Evolutionary conservation across 139 green algal species (phyloP).

Genomic region (Pleodorina starrii): DNA sequence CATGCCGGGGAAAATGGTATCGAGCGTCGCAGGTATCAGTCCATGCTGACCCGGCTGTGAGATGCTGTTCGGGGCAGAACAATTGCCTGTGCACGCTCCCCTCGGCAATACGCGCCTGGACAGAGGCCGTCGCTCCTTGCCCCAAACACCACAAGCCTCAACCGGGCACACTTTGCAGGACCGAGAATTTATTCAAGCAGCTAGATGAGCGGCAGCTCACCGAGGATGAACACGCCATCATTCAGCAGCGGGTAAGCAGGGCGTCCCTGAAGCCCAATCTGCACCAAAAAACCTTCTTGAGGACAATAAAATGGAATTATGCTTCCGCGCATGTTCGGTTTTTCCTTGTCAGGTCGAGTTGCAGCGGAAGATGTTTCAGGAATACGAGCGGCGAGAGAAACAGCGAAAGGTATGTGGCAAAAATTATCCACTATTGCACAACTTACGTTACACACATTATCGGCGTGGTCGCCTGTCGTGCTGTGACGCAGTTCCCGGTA

Average conservation of each 20-base stretch:
- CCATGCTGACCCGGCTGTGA: not conserved
- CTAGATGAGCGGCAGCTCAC: slow-evolving; percentile 84
- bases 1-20: slow-evolving; percentile 37
- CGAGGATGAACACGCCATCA: slow-evolving; percentile 82
- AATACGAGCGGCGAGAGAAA: slow-evolving; percentile 80
- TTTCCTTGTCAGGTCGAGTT: slow-evolving; percentile 66
- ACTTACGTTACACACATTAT: no score
- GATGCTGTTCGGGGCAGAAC: no score
- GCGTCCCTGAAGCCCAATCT: not conserved
- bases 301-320: not conserved
- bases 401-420: slow-evolving; percentile 74
- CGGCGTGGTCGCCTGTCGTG: no score
- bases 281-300: not conserved
- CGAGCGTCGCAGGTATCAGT: slow-evolving; percentile 44
- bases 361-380: slow-evolving; percentile 81
- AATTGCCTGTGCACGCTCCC: no score
- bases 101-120: no score
- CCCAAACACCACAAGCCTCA: no score
- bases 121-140: no score
- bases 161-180: slow-evolving; percentile 59
- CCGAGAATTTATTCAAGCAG: slow-evolving; percentile 84
- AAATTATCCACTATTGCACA: no score
- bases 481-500: no score
- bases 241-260: slow-evolving; percentile 76
- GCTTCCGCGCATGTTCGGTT: not conserved